A percentile compares a stretch with the other conserved stretches of the same genome.
Conservation (phyloP, 768 basidiomycete genomes). For the Panellus pusillus region DNA sequence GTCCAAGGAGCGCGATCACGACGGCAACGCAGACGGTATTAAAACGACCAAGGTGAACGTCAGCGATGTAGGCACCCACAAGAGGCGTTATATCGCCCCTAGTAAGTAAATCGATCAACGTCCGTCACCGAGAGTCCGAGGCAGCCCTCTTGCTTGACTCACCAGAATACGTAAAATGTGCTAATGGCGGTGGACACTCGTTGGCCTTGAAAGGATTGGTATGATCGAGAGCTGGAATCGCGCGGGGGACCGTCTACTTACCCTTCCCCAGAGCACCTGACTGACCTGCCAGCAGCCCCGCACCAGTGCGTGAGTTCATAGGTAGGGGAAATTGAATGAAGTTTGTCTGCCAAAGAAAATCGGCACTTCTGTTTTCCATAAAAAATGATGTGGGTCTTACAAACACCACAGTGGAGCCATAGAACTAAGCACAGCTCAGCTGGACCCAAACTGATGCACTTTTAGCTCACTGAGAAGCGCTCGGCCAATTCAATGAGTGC, state of each 20-base stretch:
- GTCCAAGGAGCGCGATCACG: constrained; percentile 48
- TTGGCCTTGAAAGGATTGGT: constrained; percentile 38
- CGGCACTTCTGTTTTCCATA: background rate
- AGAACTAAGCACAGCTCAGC: constrained; percentile 3
- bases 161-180: constrained; percentile 75
- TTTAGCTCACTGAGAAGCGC: constrained; percentile 60
- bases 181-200: constrained; percentile 70
- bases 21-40: constrained; percentile 69
- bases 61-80: constrained; percentile 71
- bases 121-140: too few relatives aligned
- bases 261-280: constrained; percentile 66
- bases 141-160: background rate
- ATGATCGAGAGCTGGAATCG: background rate
- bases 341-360: constrained; percentile 43
- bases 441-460: background rate
- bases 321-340: constrained; percentile 77
- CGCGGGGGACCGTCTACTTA: background rate
- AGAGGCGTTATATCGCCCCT: constrained; percentile 70
- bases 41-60: constrained; percentile 71
- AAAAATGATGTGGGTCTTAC: background rate
- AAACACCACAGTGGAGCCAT: constrained; percentile 19
- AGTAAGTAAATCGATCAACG: background rate
- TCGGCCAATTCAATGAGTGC: constrained; percentile 71
- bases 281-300: constrained; percentile 52
- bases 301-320: constrained; percentile 62